Evolutionary conservation across 2,329 filamentous ascomycete species (phyloP).

Genomic region (Nannizziopsis arthrosporioides): DNA sequence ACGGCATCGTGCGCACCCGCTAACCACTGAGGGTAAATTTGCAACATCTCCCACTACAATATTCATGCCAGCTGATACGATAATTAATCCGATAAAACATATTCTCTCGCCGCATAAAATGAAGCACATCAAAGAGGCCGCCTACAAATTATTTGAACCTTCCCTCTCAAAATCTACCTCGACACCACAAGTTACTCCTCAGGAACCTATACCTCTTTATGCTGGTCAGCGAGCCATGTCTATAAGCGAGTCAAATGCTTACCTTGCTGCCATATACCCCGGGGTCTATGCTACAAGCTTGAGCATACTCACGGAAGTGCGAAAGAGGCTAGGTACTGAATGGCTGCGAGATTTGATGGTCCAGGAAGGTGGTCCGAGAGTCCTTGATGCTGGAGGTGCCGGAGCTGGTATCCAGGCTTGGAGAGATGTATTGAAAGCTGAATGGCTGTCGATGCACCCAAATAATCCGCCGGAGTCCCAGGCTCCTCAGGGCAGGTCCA

Average conservation of each 20-base stretch:
- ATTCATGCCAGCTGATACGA: slow-evolving; percentile 55
- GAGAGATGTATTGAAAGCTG: slow-evolving; percentile 62
- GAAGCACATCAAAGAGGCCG: slow-evolving; percentile 62
- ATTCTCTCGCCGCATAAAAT: slow-evolving; percentile 58
- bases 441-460: slow-evolving; percentile 61
- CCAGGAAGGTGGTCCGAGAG: slow-evolving; percentile 45
- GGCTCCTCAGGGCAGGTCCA: slow-evolving; percentile 57
- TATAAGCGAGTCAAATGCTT: slow-evolving; percentile 50
- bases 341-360: slow-evolving; percentile 48
- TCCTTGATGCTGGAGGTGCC: slow-evolving; percentile 51
- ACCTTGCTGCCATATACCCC: slow-evolving; percentile 48
- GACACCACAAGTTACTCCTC: slow-evolving; percentile 40
- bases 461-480: slow-evolving; percentile 31
- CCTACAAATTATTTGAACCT: slow-evolving; percentile 60
- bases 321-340: slow-evolving; percentile 46
- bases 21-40: slow-evolving; percentile 64
- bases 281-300: slow-evolving; percentile 48
- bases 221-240: slow-evolving; percentile 47
- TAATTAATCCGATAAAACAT: slow-evolving; percentile 57
- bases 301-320: slow-evolving; percentile 47
- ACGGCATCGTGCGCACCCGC: slow-evolving; percentile 54
- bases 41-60: slow-evolving; percentile 62
- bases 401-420: slow-evolving; percentile 52
- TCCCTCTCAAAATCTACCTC: slow-evolving; percentile 69
- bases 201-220: slow-evolving; percentile 46